A percentile compares a stretch with the other conserved stretches of the same genome.
Conservation (phyloP, 768 basidiomycete genomes). For the Rossbeevera mucosa region DNA sequence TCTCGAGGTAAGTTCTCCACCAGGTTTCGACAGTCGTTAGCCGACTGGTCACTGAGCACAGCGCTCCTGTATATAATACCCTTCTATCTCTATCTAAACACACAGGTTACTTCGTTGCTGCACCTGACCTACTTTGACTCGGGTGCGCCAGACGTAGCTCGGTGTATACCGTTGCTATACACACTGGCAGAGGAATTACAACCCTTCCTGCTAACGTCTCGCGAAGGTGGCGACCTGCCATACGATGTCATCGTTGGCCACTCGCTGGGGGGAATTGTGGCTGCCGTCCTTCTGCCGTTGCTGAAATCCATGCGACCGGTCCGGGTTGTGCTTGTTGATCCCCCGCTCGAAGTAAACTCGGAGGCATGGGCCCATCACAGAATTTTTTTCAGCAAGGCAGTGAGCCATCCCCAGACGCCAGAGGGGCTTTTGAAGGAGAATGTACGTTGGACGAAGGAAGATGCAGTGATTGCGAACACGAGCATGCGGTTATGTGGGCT, state of each 20-base stretch:
- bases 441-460: conserved; percentile 2
- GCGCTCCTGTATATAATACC: not conserved
- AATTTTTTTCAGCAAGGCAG: rapidly evolving
- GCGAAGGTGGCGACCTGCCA: not conserved
- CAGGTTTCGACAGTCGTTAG: not conserved
- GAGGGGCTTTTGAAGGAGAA: not conserved
- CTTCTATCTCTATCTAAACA: not conserved
- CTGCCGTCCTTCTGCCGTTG: conserved; percentile 9
- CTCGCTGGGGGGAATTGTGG: conserved; percentile 20
- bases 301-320: conserved; percentile 8
- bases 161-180: conserved; percentile 12
- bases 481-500: conserved; percentile 4
- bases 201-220: conserved; percentile 2
- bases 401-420: not conserved
- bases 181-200: conserved; percentile 12
- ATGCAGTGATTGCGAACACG: not conserved
- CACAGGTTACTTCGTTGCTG: conserved; percentile 23
- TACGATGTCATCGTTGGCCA: conserved; percentile 19
- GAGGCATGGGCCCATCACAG: not conserved
- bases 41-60: not conserved
- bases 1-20: conserved; percentile 11
- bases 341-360: conserved; percentile 6
- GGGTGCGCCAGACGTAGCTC: conserved; percentile 5
- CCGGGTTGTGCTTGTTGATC: conserved; percentile 18
- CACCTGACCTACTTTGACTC: conserved; percentile 25